Percentiles rank a stretch among this genome's conserved stretches.
These are phyloP conservation scores for Trichosphaerium sp. DNA, from an alignment of 78 protist species.

Conservation along the genomic window DNA sequence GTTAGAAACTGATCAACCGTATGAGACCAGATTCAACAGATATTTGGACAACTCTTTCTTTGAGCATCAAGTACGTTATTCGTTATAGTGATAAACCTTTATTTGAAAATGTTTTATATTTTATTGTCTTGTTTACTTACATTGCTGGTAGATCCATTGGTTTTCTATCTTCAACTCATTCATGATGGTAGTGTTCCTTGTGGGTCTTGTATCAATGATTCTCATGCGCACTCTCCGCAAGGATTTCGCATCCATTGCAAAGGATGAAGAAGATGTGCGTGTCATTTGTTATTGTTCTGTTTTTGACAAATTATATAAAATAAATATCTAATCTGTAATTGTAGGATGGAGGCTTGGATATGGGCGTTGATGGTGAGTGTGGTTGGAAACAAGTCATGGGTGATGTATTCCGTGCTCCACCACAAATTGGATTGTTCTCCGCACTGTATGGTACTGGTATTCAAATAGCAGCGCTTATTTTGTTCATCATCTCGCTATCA, in stretches of 20 bases:
- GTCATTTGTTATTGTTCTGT: not conserved
- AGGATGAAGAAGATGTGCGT: slow-evolving; percentile 23
- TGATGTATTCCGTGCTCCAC: slow-evolving; percentile 74
- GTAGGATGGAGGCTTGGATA: not conserved
- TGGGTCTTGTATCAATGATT: slow-evolving; percentile 59
- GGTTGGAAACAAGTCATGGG: slow-evolving; percentile 49
- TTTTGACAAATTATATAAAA: no score
- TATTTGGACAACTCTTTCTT: slow-evolving; percentile 75
- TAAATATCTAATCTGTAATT: not conserved
- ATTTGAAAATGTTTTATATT: not conserved
- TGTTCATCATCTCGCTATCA: slow-evolving; percentile 33
- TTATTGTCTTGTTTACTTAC: not conserved
- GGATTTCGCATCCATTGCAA: slow-evolving; percentile 48
- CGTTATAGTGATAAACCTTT: not conserved
- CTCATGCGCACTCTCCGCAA: slow-evolving; percentile 59
- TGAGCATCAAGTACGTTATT: slow-evolving; percentile 54
- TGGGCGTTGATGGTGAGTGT: slow-evolving; percentile 1
- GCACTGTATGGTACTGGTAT: slow-evolving; percentile 61
- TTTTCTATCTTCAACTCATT: slow-evolving; percentile 76
- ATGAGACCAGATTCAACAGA: slow-evolving; percentile 49
- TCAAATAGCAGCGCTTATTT: slow-evolving; percentile 27
- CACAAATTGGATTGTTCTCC: slow-evolving; percentile 15
- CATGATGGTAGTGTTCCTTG: slow-evolving; percentile 83
- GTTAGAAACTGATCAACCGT: slow-evolving; percentile 5
- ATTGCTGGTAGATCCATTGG: slow-evolving; percentile 66